A percentile compares a stretch with the other conserved stretches of the same genome.
Evolutionary conservation across 169 alveolate genomes (phyloP).

Genomic region (Plasmodium gonderi): DNA sequence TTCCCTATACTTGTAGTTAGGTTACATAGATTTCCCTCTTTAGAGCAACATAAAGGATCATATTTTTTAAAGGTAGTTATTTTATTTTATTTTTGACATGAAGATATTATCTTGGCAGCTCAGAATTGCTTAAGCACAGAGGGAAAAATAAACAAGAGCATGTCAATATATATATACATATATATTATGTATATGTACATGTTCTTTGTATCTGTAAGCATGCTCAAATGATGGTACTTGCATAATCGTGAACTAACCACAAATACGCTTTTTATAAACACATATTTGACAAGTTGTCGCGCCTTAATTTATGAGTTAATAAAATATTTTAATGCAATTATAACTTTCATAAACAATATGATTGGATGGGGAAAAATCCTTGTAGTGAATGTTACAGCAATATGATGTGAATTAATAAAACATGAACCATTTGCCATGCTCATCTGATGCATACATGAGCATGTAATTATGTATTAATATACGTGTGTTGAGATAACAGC

Average conservation of each 20-base stretch:
- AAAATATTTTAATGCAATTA: neutral
- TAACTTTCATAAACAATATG: neutral
- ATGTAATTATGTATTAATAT: no score
- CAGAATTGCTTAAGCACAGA: neutral
- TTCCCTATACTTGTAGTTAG: neutral
- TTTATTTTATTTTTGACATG: neutral
- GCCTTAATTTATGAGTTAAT: neutral
- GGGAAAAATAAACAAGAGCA: neutral
- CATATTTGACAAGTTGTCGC: neutral
- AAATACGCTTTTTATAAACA: neutral
- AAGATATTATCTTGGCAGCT: neutral
- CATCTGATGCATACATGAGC: neutral
- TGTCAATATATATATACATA: neutral
- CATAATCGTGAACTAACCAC: neutral
- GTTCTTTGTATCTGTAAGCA: neutral
- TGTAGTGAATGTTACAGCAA: neutral
- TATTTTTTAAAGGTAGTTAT: no score
- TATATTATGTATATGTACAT: neutral
- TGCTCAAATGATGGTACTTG: neutral
- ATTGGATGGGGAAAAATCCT: no score
- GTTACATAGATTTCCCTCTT: neutral
- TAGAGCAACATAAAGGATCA: neutral
- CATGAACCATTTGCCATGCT: neutral
- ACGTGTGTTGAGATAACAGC: neutral
- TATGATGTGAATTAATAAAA: neutral